Evolutionary conservation across 768 basidiomycete genomes (phyloP), one percentile per base, ranked within the genome.

Genomic region (Termitomyces heimii): DNA sequence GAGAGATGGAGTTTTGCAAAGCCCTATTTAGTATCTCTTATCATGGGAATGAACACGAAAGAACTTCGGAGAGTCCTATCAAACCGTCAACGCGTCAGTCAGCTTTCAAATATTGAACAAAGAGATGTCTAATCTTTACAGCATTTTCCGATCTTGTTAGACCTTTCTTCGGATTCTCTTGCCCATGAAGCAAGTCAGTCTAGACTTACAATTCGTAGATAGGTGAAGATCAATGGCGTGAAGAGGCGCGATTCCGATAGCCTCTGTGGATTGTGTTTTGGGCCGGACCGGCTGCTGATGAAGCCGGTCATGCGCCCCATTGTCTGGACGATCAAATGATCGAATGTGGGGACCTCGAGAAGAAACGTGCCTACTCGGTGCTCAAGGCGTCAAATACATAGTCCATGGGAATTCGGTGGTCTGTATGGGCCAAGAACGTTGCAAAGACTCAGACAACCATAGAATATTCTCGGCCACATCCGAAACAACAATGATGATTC

Each of bases 271-370:
- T 35, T 50, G 32, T 49, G 48, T 49, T 49, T 49, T 18, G 48
- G 31, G 43, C 43, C 42, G 53, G 44, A 44, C 53, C 44, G 53
- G 42, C 22, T 26, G 18, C 12, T 44, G 18, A 28, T 5, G 16
- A 54, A 54, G 53, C 42, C 44, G 42, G 43, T 54, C 53, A 54
- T 54, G 42, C 20, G 53, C 20, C n/a, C 16, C 31, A 31, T 54
- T 44, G 40, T 20, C 18, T 39, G 18, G 5, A 28, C 22, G 50
- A 52, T 52, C 51, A 52, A 39, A 40, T 52, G 51, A 52, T 52
- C 51, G 51, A 52, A 52, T 52, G 51, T 52, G 37, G 50, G 37
- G 37, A 37, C 51, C 51, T 29, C 51, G 16, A 29, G 3, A 13
- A 52, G 31, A 47, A 46, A n/a, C 26, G 35, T 39, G 18, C 26